Evolutionary conservation across 192 early-diverging fungal genomes (phyloP).

Genomic region (Glomus cerebriforme): DNA sequence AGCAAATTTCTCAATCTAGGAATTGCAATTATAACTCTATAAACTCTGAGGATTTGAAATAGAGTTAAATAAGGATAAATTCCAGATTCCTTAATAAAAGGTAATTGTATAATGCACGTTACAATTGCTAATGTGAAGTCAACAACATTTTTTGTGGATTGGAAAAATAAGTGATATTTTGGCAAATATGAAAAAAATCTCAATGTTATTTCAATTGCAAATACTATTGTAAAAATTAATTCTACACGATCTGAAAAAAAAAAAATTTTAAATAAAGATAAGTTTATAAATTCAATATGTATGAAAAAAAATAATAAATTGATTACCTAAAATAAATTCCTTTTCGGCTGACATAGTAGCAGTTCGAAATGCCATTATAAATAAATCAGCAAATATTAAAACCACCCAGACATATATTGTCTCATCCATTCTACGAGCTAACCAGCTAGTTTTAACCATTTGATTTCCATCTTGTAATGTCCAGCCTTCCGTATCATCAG

Average conservation of each 20-base stretch:
- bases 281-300: constrained; percentile 2
- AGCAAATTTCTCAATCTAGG: constrained; percentile 49
- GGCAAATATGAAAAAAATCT: constrained; percentile 42
- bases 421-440: constrained; percentile 31
- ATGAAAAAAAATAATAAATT: neutral
- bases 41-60: constrained; percentile 56
- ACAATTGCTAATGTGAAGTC: constrained; percentile 51
- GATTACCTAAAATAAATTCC: neutral
- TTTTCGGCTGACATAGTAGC: constrained; percentile 32
- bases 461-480: constrained; percentile 20
- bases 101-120: constrained; percentile 56
- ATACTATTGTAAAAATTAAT: constrained; percentile 49
- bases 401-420: constrained; percentile 45
- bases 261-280: neutral
- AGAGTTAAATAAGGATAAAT: constrained; percentile 54
- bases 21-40: constrained; percentile 52
- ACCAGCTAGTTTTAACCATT: neutral
- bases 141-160: constrained; percentile 44
- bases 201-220: constrained; percentile 51
- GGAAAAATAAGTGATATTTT: constrained; percentile 44
- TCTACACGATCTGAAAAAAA: constrained; percentile 43
- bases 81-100: constrained; percentile 42
- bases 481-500: constrained; percentile 21
- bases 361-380: constrained; percentile 50
- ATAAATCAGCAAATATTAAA: constrained; percentile 50